A percentile compares a stretch with the other conserved stretches of the same genome.
These are phyloP conservation scores for Syzygium syzygioides DNA, from an alignment of 441 rosid genomes.

Conservation along the genomic window DNA sequence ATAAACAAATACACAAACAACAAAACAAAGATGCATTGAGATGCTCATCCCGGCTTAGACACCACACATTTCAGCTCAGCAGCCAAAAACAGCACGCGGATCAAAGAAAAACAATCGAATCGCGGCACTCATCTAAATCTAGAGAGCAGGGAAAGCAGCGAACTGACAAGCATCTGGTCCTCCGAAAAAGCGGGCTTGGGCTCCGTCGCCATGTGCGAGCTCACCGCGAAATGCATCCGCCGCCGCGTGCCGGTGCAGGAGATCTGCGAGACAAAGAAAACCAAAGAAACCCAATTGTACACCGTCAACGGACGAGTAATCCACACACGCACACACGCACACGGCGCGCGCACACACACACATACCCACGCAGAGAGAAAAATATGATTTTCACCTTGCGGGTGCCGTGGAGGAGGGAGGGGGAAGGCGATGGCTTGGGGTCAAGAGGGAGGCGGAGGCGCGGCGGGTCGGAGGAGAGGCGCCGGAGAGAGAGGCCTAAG, in stretches of 20 bases:
- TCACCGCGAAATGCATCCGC: slow-evolving; percentile 25
- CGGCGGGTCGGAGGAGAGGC: slow-evolving; percentile 39
- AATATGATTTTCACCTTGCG: slow-evolving; percentile 18
- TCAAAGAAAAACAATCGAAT: background rate
- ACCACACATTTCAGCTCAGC: background rate
- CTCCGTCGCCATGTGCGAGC: slow-evolving; percentile 52
- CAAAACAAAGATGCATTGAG: background rate
- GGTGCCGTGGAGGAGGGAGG: slow-evolving; percentile 5
- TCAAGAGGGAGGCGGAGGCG: slow-evolving; percentile 23
- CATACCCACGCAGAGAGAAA: too few species aligned
- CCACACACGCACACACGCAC: background rate
- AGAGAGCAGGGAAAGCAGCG: background rate
- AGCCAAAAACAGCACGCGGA: background rate
- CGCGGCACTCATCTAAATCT: background rate
- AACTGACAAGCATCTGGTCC: slow-evolving; percentile 70
- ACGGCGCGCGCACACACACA: too few species aligned
- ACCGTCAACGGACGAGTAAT: background rate
- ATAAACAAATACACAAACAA: background rate
- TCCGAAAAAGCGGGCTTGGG: slow-evolving; percentile 37
- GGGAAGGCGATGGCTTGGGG: slow-evolving; percentile 25
- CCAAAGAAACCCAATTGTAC: background rate
- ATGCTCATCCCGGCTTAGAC: background rate
- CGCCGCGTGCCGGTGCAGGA: slow-evolving; percentile 19
- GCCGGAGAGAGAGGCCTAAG: slow-evolving; percentile 5
- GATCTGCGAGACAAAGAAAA: slow-evolving; percentile 1